Conservation (phyloP, 371 early-diverging fungal genomes). For the Rhizopus sp. region DNA sequence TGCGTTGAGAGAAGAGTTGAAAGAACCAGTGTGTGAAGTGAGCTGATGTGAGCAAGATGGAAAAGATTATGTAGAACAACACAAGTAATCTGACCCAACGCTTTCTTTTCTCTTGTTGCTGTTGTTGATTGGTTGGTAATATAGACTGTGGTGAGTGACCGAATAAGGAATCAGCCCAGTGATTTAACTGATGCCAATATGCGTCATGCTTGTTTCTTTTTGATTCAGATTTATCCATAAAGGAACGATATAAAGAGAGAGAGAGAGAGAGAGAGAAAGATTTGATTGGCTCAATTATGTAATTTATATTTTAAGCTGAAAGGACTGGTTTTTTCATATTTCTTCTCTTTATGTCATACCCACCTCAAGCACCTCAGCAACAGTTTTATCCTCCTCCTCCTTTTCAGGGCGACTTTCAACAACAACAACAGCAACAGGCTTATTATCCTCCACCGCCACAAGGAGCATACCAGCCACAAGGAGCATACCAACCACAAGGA, state of each 20-base stretch:
- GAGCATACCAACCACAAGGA: neutral
- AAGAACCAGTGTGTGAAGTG: constrained; percentile 34
- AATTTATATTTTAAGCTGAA: too few relatives aligned
- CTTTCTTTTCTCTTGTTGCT: constrained; percentile 20
- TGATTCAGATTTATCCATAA: constrained; percentile 1
- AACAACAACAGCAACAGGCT: constrained; percentile 7
- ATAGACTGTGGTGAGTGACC: constrained; percentile 3
- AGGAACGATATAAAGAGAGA: neutral
- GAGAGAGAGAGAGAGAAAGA: neutral
- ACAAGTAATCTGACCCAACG: constrained; percentile 30
- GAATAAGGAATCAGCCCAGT: constrained; percentile 13
- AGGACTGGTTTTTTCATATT: neutral
- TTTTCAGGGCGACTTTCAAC: constrained; percentile 8
- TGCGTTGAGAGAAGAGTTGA: constrained; percentile 4
- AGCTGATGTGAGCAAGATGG: constrained; percentile 32
- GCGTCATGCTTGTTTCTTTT: neutral
- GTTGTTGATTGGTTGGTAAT: constrained; percentile 13
- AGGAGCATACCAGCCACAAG: neutral
- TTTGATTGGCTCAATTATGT: neutral
- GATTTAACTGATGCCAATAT: constrained; percentile 6
- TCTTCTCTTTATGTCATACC: constrained; percentile 13
- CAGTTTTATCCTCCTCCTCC: constrained; percentile 14
- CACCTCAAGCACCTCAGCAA: constrained; percentile 12
- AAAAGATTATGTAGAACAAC: constrained; percentile 41
- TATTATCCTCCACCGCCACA: constrained; percentile 12